phyloP scores from a whole-genome alignment of 1,139 yeast genomes.

The Geotrichum candidum region DNA sequence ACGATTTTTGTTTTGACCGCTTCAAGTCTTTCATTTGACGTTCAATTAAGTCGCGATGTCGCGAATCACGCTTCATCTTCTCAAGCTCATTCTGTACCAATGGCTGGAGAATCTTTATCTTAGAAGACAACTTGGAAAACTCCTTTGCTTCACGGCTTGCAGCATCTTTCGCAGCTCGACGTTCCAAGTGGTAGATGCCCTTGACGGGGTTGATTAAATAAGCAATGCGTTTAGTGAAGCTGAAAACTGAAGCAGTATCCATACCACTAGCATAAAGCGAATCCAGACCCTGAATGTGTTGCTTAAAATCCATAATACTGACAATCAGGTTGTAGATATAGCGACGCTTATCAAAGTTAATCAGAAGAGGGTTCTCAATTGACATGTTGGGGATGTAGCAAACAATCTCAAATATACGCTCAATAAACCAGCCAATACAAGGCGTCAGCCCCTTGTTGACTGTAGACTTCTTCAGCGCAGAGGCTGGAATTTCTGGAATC shows the following conservation, averaged over 20 bases:
- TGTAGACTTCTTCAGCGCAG: conserved; percentile 10
- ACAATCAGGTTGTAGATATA: conserved; percentile 51
- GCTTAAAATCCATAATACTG: conserved; percentile 43
- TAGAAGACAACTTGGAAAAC: conserved; percentile 32
- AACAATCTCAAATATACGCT: conserved; percentile 56
- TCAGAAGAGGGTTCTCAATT: conserved; percentile 49
- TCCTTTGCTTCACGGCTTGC: conserved; percentile 43
- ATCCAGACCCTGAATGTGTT: conserved; percentile 11
- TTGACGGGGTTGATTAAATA: conserved; percentile 30
- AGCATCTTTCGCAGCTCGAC: conserved; percentile 35
- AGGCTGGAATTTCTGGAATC: conserved; percentile 37
- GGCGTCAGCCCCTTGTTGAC: conserved; percentile 44
- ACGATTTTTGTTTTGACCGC: conserved; percentile 19
- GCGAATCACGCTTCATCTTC: conserved; percentile 47
- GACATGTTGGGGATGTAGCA: conserved; percentile 65
- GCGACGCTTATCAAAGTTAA: conserved; percentile 64
- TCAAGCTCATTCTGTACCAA: conserved; percentile 46
- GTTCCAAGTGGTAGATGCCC: conserved; percentile 29
- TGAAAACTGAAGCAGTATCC: background rate
- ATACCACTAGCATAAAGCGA: conserved; percentile 2
- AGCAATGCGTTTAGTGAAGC: conserved; percentile 22
- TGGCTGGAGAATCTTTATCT: conserved; percentile 40
- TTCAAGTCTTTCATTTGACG: conserved; percentile 37
- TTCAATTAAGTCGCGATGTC: conserved; percentile 41
- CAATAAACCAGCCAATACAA: conserved; percentile 76